phyloP scores from a whole-genome alignment of 306 rosid genomes.

The Cicer judaicum region DNA sequence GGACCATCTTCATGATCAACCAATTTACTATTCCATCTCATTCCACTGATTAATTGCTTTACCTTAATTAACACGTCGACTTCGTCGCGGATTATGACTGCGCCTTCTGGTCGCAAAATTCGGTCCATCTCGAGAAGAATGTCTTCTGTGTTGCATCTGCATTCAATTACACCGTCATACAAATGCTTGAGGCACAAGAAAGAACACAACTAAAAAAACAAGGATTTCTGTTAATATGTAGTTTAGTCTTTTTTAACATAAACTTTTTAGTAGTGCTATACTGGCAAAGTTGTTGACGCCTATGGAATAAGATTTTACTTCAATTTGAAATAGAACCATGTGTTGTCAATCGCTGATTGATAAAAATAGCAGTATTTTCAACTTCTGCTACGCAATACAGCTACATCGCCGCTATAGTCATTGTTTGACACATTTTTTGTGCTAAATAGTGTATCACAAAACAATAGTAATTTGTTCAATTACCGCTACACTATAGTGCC shows the following conservation, averaged over 20 bases:
- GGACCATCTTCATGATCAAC: conserved; percentile 98
- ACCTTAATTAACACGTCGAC: conserved; percentile 74
- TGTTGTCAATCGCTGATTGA: no score
- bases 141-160: conserved; percentile 84
- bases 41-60: conserved; percentile 77
- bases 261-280: no score
- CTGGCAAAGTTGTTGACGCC: background rate
- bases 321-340: no score
- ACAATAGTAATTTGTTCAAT: no score
- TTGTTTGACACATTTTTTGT: no score
- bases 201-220: background rate
- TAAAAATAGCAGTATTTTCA: no score
- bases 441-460: no score
- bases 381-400: no score
- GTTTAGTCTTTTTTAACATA: no score
- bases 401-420: no score
- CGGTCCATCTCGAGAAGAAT: conserved; percentile 97
- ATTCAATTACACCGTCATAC: conserved; percentile 11
- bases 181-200: conserved; percentile 26
- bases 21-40: conserved; percentile 91
- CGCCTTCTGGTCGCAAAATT: conserved; percentile 91
- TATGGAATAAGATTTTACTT: no score
- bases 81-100: conserved; percentile 86
- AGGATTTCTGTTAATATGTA: background rate
- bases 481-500: no score